phyloP scores from a whole-genome alignment of 306 rosid genomes.

The Trichosanthes truncata region DNA sequence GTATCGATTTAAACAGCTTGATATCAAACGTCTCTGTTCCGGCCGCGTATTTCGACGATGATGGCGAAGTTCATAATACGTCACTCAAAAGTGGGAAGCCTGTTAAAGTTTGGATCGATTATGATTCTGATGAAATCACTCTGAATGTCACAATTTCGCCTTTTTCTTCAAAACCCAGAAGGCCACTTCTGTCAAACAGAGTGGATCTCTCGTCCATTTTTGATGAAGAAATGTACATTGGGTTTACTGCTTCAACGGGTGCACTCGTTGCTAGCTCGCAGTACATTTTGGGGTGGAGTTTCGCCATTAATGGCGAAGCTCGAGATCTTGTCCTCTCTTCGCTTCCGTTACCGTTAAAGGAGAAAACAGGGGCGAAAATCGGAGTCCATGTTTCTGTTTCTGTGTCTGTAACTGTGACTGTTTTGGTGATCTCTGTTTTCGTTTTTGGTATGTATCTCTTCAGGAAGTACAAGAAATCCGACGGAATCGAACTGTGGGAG shows the following conservation, averaged over 20 bases:
- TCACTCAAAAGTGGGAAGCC: neutral
- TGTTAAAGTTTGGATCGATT: constrained; percentile 11
- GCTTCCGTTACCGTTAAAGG: neutral
- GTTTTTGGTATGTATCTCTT: neutral
- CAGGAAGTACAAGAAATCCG: neutral
- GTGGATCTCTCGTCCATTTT: constrained; percentile 10
- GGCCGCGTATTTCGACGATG: neutral
- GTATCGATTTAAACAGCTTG: constrained; percentile 15
- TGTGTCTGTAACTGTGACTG: neutral
- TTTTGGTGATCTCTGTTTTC: neutral
- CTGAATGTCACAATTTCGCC: neutral
- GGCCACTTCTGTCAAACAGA: neutral
- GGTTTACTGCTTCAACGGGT: constrained; percentile 11
- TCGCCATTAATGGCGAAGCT: constrained; percentile 15
- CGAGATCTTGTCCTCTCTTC: neutral
- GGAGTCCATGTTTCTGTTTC: neutral
- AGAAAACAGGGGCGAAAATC: neutral
- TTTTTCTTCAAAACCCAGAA: constrained; percentile 4
- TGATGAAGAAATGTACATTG: constrained; percentile 5
- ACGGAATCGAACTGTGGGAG: constrained; percentile 13
- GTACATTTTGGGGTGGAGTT: constrained; percentile 12
- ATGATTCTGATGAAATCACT: neutral
- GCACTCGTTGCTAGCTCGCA: neutral
- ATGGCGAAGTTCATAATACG: neutral
- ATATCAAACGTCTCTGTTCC: neutral